A percentile compares a stretch with the other conserved stretches of the same genome.
Evolutionary conservation across 257 asterid genomes (phyloP).

Genomic region (Nicotiana obtusifolia): DNA sequence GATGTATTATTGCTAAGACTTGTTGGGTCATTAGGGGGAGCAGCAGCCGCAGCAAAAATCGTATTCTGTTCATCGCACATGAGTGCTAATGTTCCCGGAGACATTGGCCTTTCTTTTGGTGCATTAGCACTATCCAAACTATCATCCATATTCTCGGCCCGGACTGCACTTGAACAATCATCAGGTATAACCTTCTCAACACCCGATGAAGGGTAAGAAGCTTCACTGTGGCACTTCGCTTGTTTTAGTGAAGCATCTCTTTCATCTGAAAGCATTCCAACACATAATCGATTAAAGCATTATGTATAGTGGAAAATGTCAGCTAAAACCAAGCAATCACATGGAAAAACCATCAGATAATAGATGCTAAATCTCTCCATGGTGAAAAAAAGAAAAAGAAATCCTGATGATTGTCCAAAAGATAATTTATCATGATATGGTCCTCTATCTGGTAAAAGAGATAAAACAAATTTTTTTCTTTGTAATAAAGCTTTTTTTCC

Average conservation of each 20-base stretch:
- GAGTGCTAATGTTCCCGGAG: constrained; percentile 21
- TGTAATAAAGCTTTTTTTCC: neutral
- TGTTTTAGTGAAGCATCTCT: constrained; percentile 3
- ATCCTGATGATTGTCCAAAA: neutral
- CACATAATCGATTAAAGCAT: neutral
- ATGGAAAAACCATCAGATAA: neutral
- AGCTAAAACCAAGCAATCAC: neutral
- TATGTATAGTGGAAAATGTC: neutral
- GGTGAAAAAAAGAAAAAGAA: neutral
- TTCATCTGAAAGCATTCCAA: neutral
- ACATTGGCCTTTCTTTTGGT: constrained; percentile 21
- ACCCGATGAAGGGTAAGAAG: neutral
- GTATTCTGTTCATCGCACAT: constrained; percentile 24
- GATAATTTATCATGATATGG: neutral
- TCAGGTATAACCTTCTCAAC: constrained; percentile 8
- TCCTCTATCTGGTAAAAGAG: neutral
- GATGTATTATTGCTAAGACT: constrained; percentile 3
- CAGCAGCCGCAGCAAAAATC: constrained; percentile 11
- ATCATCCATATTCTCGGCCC: constrained; percentile 8
- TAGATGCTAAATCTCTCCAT: neutral
- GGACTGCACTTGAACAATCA: constrained; percentile 1
- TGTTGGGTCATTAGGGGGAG: constrained; percentile 10
- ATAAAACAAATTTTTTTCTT: neutral
- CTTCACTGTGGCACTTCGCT: neutral
- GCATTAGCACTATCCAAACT: constrained; percentile 9